Conservation (phyloP, 2,329 filamentous ascomycete species). For the Pseudomassariella vexata region DNA sequence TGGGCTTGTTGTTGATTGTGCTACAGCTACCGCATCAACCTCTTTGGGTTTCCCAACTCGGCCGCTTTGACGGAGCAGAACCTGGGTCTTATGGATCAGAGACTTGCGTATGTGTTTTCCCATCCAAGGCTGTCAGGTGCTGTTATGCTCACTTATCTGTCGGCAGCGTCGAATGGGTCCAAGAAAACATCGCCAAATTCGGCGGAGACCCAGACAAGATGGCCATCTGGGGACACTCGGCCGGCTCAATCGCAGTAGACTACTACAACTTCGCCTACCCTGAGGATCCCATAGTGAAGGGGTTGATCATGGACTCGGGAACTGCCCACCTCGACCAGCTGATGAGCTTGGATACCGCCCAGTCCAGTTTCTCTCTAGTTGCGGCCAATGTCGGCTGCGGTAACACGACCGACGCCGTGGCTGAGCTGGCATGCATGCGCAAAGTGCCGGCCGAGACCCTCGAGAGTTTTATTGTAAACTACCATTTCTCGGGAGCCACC, state of each 20-base stretch:
- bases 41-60: constrained; percentile 18
- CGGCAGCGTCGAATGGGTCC: constrained; percentile 45
- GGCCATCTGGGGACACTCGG: constrained; percentile 41
- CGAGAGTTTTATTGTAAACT: not conserved
- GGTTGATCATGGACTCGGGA: not conserved
- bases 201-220: constrained; percentile 42
- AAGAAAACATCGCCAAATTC: constrained; percentile 42
- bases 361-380: not conserved
- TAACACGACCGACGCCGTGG: not conserved
- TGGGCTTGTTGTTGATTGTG: not conserved
- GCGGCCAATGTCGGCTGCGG: constrained; percentile 1
- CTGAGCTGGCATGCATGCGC: not conserved
- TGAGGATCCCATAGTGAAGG: not conserved
- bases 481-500: not conserved
- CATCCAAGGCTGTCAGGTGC: not conserved
- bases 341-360: not conserved
- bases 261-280: not conserved
- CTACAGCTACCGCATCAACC: constrained; percentile 23
- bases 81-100: constrained; percentile 47
- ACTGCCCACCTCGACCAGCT: not conserved
- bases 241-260: constrained; percentile 24
- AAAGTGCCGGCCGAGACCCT: not conserved
- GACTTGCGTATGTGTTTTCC: constrained; percentile 28
- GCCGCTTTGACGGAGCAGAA: constrained; percentile 29
- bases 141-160: not conserved